A percentile compares a stretch with the other conserved stretches of the same genome.
Conservation (phyloP, 139 green algal species). For the Chlamydomonas sphaeroides region DNA sequence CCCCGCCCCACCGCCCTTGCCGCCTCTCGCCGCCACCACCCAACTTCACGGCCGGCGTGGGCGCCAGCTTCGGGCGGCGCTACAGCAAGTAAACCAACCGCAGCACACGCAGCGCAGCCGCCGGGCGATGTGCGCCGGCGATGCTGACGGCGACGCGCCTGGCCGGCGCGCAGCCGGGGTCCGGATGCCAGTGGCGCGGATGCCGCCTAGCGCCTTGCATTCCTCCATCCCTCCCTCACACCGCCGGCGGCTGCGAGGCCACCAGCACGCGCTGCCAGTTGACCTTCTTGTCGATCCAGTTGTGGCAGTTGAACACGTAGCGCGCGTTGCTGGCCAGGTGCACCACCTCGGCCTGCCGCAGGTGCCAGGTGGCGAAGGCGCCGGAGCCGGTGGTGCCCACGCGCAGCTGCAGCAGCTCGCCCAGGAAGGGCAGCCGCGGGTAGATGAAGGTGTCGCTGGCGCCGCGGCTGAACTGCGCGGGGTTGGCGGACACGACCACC, state of each 20-base stretch:
- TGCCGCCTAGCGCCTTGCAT: too few species aligned
- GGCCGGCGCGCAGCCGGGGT: too few species aligned
- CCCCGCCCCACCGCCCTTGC: too few species aligned
- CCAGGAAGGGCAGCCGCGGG: constrained; percentile 66
- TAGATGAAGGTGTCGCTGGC: constrained; percentile 66
- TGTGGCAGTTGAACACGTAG: constrained; percentile 70
- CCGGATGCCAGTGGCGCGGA: too few species aligned
- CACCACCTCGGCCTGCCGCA: constrained; percentile 66
- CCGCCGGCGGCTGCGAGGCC: not conserved
- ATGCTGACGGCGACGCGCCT: too few species aligned
- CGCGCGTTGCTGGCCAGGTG: constrained; percentile 59
- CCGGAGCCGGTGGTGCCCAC: constrained; percentile 71
- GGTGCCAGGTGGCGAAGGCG: constrained; percentile 72
- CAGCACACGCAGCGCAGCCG: too few species aligned
- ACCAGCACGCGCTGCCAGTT: constrained; percentile 61
- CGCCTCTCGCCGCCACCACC: too few species aligned
- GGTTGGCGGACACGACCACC: constrained; percentile 28
- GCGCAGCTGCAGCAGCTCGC: constrained; percentile 56
- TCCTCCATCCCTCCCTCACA: not conserved
- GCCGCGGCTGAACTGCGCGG: constrained; percentile 60
- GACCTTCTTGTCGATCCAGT: constrained; percentile 67
- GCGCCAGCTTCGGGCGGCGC: too few species aligned
- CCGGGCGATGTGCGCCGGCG: too few species aligned
- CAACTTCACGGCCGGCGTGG: too few species aligned
- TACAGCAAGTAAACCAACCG: too few species aligned